Percentiles rank a stretch among this genome's conserved stretches.
Evolutionary conservation across 306 rosid genomes (phyloP).

Genomic region (Rosa persica): DNA sequence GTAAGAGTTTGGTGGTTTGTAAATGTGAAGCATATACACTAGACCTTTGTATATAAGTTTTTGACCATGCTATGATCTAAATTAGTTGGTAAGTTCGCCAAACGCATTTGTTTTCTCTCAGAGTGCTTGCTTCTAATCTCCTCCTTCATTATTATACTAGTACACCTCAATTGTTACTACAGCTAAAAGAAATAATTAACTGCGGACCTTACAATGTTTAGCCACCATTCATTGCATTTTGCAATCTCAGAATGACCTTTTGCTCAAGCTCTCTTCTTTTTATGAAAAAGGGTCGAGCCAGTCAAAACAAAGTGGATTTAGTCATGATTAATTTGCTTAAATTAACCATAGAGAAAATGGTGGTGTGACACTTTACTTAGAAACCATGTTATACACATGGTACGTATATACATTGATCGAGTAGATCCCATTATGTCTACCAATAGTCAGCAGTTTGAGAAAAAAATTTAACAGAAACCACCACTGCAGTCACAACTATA

Average conservation of each 20-base stretch:
- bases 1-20: not conserved
- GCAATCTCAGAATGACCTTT: not conserved
- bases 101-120: constrained; percentile 5
- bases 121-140: constrained; percentile 2
- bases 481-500: not conserved
- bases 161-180: not conserved
- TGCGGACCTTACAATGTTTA: not conserved
- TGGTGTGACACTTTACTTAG: constrained; percentile 27
- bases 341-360: not conserved
- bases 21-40: not conserved
- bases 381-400: not conserved
- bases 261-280: not conserved
- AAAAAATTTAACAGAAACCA: not conserved
- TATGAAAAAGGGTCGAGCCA: constrained; percentile 5
- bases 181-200: not conserved
- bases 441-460: not conserved
- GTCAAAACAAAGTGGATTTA: constrained; percentile 12
- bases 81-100: constrained; percentile 13
- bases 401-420: not conserved
- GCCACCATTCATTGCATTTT: constrained; percentile 1
- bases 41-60: not conserved
- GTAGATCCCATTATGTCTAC: not conserved
- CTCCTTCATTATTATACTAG: constrained; percentile 16
- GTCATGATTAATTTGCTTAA: constrained; percentile 1
- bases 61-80: too few relatives aligned